Conservation (phyloP, 345 rosid species). For the Populus nigra region DNA sequence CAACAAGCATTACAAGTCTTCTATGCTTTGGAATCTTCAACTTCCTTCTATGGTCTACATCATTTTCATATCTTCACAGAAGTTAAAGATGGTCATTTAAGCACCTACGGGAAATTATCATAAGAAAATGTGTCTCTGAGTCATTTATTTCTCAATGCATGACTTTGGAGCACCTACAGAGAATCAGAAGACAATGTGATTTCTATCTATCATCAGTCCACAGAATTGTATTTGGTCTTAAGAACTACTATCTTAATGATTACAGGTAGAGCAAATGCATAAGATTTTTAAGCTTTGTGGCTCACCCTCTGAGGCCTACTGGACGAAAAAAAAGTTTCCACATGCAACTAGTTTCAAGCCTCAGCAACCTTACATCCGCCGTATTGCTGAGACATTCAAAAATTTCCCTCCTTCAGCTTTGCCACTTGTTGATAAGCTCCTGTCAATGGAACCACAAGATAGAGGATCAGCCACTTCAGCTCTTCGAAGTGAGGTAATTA, state of each 20-base stretch:
- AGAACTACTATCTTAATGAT: neutral
- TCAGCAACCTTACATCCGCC: conserved; percentile 21
- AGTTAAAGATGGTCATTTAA: neutral
- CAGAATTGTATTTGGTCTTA: neutral
- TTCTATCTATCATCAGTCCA: neutral
- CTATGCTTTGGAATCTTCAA: neutral
- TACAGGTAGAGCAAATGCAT: conserved; percentile 94
- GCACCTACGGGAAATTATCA: neutral
- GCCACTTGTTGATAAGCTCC: conserved; percentile 20
- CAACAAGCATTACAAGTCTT: neutral
- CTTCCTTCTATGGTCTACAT: neutral
- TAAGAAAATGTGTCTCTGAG: neutral
- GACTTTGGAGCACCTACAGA: neutral
- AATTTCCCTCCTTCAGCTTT: conserved; percentile 25
- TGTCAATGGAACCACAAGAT: conserved; percentile 19
- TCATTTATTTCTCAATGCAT: neutral
- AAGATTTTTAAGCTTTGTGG: conserved; percentile 96
- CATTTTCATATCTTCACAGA: neutral
- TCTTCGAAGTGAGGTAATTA: conserved; percentile 17
- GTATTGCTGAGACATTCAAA: conserved; percentile 20
- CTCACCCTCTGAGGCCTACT: conserved; percentile 74
- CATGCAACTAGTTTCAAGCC: conserved; percentile 34
- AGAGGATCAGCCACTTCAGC: conserved; percentile 26
- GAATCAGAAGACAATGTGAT: no score
- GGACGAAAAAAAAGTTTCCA: conserved; percentile 64